These are phyloP conservation scores for Boletus pseudo-olivaceus DNA, from an alignment of 768 basidiomycete genomes.

Conservation along the genomic window DNA sequence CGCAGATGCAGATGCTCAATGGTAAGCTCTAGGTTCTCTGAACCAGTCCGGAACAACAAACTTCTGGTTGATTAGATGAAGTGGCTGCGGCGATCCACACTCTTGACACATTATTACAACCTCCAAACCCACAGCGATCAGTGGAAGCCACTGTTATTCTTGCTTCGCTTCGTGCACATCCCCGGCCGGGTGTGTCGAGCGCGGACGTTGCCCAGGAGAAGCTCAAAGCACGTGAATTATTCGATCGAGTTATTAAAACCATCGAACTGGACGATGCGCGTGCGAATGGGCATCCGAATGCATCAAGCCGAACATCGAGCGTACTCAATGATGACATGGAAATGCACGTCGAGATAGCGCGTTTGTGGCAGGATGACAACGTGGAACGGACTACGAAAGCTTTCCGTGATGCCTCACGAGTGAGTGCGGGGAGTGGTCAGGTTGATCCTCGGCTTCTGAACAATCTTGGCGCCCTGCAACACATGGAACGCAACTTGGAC, in stretches of 20 bases:
- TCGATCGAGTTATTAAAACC: conserved; percentile 69
- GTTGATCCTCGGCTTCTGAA: conserved; percentile 71
- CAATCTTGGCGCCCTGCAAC: conserved; percentile 73
- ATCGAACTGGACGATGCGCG: conserved; percentile 60
- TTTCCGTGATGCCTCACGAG: conserved; percentile 67
- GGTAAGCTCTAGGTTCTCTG: conserved; percentile 44
- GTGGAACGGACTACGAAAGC: conserved; percentile 70
- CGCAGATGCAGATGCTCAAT: conserved; percentile 81
- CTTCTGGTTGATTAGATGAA: conserved; percentile 54
- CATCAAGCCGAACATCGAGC: conserved; percentile 39
- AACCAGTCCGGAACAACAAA: neutral
- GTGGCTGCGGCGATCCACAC: conserved; percentile 82
- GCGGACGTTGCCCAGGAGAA: conserved; percentile 73
- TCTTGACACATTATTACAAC: conserved; percentile 71
- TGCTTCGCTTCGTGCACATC: conserved; percentile 81
- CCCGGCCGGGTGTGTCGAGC: conserved; percentile 74
- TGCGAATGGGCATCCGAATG: conserved; percentile 36
- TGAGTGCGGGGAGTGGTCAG: conserved; percentile 49
- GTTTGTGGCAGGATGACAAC: conserved; percentile 82
- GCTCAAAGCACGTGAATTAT: conserved; percentile 71
- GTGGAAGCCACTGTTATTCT: conserved; percentile 86
- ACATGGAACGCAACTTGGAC: conserved; percentile 57
- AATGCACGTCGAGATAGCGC: conserved; percentile 87
- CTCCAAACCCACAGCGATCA: conserved; percentile 60
- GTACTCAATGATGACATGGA: conserved; percentile 75